These are phyloP conservation scores for Gossypium davidsonii DNA, from an alignment of 441 rosid genomes.

Conservation along the genomic window DNA sequence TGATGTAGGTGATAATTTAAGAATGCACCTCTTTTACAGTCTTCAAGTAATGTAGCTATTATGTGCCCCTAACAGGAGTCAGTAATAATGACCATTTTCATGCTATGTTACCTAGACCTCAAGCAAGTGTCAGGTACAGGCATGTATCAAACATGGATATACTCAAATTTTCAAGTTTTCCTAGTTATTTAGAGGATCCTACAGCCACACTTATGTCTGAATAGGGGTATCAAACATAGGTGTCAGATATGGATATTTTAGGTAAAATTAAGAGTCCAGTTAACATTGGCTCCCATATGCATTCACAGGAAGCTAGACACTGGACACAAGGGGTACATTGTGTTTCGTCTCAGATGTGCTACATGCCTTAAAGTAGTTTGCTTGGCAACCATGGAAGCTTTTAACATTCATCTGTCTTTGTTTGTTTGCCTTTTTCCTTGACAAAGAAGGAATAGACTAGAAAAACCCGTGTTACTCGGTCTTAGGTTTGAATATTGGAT, in stretches of 20 bases:
- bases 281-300: background rate
- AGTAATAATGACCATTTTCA: background rate
- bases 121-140: background rate
- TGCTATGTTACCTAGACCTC: background rate
- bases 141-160: background rate
- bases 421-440: too few relatives aligned
- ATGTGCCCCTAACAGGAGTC: background rate
- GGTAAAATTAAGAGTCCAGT: background rate
- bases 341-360: background rate
- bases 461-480: too few relatives aligned
- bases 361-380: background rate
- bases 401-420: background rate
- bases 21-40: background rate
- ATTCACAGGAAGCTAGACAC: background rate
- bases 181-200: background rate
- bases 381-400: background rate
- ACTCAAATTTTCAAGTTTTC: background rate
- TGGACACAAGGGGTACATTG: background rate
- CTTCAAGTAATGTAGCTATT: background rate
- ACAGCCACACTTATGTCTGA: background rate
- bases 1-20: conserved; percentile 25
- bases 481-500: too few relatives aligned
- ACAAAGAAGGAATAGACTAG: too few relatives aligned
- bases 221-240: background rate
- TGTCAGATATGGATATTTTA: background rate